Conservation (phyloP, 192 early-diverging fungal genomes). For the Globomyces pollinis-pini region DNA sequence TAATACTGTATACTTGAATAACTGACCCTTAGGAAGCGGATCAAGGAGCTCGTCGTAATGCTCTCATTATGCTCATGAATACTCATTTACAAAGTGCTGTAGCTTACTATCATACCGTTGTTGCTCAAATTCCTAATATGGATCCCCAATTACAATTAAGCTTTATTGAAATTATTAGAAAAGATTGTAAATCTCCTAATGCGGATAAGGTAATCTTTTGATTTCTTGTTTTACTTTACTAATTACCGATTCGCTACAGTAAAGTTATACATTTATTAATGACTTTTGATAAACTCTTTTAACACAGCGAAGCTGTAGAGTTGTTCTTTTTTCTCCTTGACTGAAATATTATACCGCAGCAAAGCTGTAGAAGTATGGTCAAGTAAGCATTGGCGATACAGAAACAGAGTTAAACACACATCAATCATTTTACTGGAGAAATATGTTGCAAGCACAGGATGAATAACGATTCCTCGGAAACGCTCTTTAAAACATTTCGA, state of each 20-base stretch:
- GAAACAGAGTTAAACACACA: no score
- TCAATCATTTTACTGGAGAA: no score
- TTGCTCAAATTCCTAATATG: conserved; percentile 64
- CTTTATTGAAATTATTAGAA: conserved; percentile 90
- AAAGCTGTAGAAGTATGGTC: no score
- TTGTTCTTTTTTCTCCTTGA: no score
- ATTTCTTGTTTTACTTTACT: conserved; percentile 22
- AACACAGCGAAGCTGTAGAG: conserved; percentile 10
- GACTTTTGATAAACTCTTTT: background rate
- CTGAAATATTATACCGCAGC: no score
- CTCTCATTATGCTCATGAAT: conserved; percentile 85
- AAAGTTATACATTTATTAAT: conserved; percentile 17
- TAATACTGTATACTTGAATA: no score
- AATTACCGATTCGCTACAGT: no score
- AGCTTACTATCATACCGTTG: conserved; percentile 71
- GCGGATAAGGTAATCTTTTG: conserved; percentile 89
- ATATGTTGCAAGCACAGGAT: no score
- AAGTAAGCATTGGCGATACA: no score
- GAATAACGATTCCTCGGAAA: no score
- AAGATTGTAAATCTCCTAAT: conserved; percentile 70
- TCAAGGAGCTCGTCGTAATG: conserved; percentile 85
- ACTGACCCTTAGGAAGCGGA: no score
- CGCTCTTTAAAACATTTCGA: no score
- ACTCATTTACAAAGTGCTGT: conserved; percentile 71
- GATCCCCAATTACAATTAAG: conserved; percentile 92